These are phyloP conservation scores for Jacaranda copaia DNA, from an alignment of 257 asterid species.

Conservation along the genomic window DNA sequence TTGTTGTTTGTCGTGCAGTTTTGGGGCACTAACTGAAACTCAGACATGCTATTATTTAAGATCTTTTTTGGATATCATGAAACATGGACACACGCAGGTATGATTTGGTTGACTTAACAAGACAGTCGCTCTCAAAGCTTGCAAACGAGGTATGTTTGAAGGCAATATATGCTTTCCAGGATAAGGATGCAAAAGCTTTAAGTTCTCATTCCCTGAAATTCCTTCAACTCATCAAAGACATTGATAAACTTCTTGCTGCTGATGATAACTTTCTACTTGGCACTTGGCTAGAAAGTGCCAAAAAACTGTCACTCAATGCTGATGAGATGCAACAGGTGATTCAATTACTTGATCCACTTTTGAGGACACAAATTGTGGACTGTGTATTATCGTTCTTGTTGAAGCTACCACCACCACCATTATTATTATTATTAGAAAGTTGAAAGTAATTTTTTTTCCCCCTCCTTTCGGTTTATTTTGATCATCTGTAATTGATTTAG, in stretches of 20 bases:
- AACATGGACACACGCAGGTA: slow-evolving; percentile 68
- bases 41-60: not conserved
- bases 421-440: not conserved
- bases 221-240: slow-evolving; percentile 87
- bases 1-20: too few relatives aligned
- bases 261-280: slow-evolving; percentile 91
- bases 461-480: not conserved
- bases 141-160: slow-evolving; percentile 88
- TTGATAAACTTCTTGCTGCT: slow-evolving; percentile 82
- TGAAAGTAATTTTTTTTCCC: not conserved
- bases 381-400: not conserved
- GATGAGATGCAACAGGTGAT: slow-evolving; percentile 77
- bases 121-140: slow-evolving; percentile 90
- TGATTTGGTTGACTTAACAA: slow-evolving; percentile 93
- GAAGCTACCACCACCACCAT: not conserved
- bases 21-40: not conserved
- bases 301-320: slow-evolving; percentile 59
- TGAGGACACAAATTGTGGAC: not conserved
- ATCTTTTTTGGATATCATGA: not conserved
- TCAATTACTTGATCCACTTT: too few relatives aligned
- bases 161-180: slow-evolving; percentile 68
- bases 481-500: slow-evolving; percentile 44
- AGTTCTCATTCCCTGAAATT: slow-evolving; percentile 61
- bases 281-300: slow-evolving; percentile 90
- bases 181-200: slow-evolving; percentile 64